Evolutionary conservation across 352 stramenopile genomes (phyloP).

Genomic region (Pythium brassicae): DNA sequence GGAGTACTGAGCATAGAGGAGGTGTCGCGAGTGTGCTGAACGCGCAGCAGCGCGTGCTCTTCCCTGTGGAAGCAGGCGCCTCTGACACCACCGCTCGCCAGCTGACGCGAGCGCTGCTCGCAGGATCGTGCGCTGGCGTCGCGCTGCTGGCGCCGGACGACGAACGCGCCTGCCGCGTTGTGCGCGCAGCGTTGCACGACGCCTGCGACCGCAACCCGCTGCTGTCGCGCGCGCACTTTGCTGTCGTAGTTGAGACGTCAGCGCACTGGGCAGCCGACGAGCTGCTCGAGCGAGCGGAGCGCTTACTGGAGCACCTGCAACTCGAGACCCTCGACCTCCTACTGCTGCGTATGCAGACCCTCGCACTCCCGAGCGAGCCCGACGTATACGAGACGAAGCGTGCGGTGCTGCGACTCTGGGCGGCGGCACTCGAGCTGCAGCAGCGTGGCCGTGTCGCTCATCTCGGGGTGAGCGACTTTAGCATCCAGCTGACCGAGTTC

Average conservation of each 20-base stretch:
- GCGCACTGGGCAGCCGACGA: slow-evolving; percentile 14
- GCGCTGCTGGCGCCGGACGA: slow-evolving; percentile 29
- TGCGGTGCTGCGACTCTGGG: slow-evolving; percentile 40
- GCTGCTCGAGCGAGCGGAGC: slow-evolving; percentile 21
- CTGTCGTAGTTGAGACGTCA: slow-evolving; percentile 20
- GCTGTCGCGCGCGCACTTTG: slow-evolving; percentile 26
- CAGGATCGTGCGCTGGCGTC: slow-evolving; percentile 35
- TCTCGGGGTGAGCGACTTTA: slow-evolving; percentile 44
- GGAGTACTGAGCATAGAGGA: slow-evolving; percentile 39
- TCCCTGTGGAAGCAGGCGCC: slow-evolving; percentile 26
- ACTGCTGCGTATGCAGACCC: slow-evolving; percentile 26
- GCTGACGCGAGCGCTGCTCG: slow-evolving; percentile 24
- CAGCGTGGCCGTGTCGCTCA: slow-evolving; percentile 26
- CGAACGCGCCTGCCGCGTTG: slow-evolving; percentile 16
- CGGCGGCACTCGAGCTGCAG: slow-evolving; percentile 32
- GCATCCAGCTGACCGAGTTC: slow-evolving; percentile 56
- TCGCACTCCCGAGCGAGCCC: slow-evolving; percentile 5
- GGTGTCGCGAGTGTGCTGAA: slow-evolving; percentile 28
- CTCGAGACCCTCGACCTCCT: slow-evolving; percentile 37
- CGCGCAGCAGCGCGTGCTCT: slow-evolving; percentile 44
- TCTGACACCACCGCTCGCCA: slow-evolving; percentile 16
- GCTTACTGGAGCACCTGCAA: slow-evolving; percentile 27
- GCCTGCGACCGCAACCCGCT: slow-evolving; percentile 22
- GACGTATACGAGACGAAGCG: slow-evolving; percentile 33
- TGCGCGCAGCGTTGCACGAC: slow-evolving; percentile 23